Conservation (phyloP, 169 alveolate species). For the Perkinsus marinus region DNA sequence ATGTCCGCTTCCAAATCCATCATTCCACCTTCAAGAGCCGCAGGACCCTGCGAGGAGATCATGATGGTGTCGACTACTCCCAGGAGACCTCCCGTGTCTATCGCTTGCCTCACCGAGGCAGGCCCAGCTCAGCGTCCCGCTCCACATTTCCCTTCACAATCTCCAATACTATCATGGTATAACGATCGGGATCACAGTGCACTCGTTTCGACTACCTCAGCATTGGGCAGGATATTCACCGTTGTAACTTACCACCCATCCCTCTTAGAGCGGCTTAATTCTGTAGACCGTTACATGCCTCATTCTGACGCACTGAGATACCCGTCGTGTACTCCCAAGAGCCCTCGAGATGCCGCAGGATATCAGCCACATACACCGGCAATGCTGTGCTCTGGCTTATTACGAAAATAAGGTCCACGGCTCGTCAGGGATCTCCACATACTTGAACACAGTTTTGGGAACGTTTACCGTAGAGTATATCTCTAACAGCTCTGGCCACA, state of each 20-base stretch:
- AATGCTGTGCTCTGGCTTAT: constrained; percentile 47
- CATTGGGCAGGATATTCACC: constrained; percentile 76
- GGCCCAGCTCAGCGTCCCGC: constrained; percentile 17
- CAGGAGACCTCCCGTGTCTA: background rate
- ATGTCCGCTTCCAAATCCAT: too few relatives aligned
- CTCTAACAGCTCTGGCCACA: background rate
- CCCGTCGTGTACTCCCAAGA: constrained; percentile 60
- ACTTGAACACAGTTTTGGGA: background rate
- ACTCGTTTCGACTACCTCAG: too few relatives aligned
- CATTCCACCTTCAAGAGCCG: constrained; percentile 17
- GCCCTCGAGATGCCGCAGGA: constrained; percentile 30
- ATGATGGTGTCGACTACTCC: constrained; percentile 81
- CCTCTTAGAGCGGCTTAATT: constrained; percentile 88
- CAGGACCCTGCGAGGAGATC: constrained; percentile 74
- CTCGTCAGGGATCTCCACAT: constrained; percentile 76
- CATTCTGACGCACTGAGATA: constrained; percentile 88
- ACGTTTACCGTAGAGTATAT: background rate
- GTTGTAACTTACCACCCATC: constrained; percentile 84
- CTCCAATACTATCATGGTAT: background rate
- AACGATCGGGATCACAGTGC: too few relatives aligned
- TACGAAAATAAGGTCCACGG: constrained; percentile 72
- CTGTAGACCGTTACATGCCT: constrained; percentile 91
- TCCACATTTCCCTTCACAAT: constrained; percentile 29
- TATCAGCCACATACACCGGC: constrained; percentile 1
- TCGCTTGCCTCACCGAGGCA: constrained; percentile 5